These are phyloP conservation scores for Lentinus tigrinus DNA, from an alignment of 768 basidiomycete species.

Conservation along the genomic window DNA sequence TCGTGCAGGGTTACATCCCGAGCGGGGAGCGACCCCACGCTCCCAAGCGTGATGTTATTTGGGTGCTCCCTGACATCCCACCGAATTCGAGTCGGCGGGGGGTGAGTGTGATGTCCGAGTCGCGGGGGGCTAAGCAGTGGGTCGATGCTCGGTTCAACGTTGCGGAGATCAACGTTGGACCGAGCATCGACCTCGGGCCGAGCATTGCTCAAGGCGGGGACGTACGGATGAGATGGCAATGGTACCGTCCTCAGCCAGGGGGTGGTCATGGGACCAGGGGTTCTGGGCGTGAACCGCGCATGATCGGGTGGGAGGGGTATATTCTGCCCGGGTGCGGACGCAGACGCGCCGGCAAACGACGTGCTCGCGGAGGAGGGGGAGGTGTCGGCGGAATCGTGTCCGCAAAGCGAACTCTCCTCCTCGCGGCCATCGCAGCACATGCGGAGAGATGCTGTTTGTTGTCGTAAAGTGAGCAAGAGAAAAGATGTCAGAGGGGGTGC, in stretches of 20 bases:
- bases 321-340: conserved; percentile 5
- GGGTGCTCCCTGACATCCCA: conserved; percentile 9
- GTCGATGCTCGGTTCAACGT: neutral
- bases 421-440: neutral
- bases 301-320: conserved; percentile 2
- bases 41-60: neutral
- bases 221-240: neutral
- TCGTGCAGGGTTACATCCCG: neutral
- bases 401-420: conserved; percentile 13
- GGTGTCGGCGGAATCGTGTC: conserved; percentile 1
- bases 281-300: neutral
- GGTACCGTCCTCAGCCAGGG: neutral
- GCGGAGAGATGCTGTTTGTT: no score
- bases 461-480: no score
- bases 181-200: no score
- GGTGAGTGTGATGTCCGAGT: neutral
- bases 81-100: conserved; percentile 8
- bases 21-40: neutral
- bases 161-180: no score
- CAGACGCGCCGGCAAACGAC: no score
- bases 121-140: conserved; percentile 3
- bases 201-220: neutral
- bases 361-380: conserved; percentile 11
- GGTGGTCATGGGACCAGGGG: neutral
- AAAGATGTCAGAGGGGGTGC: no score